Evolutionary conservation across 2,329 filamentous ascomycete species (phyloP), one percentile per base, ranked within the genome.

Genomic region (Helicocarpus griseus): DNA sequence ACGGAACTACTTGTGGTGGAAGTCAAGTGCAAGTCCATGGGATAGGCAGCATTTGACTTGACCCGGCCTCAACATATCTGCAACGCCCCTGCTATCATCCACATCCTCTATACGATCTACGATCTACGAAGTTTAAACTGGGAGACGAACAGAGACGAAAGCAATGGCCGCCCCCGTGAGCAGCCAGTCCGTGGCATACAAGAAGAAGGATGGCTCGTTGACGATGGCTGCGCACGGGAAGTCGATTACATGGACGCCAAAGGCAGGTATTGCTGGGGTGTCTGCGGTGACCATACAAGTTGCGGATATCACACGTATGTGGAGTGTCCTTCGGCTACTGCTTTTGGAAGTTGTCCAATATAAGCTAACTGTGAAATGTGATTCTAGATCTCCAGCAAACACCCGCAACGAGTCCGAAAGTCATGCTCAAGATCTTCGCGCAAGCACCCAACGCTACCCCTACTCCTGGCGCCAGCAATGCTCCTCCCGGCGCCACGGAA

Each of bases 181-280:
- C 31, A 57, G 53, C 50, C 53, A 49, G 33, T 33, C 44, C 1
- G 83, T 86, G 49, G 76, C 83, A 53, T 97, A 93, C 78, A 97
- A 96, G 73, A 98, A 97, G 76, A 93, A 95, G 70, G 87, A 97
- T 75, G 93, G 93, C 66, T 80, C 81, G 54, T 74, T 98, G 62
- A 80, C 82, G 24, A 76, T 97, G 60, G 82, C 86, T 14, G 73
- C 78, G 52, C 88, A 95, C 68, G 77, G 81, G 62, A 80, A 80
- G 63, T 82, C 78, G 35, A 80, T 97, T 55, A 85, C 81, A 66
- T 98, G 91, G 91, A 87, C 82, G 29, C 86, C 89, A 8, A 76
- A 80, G 50, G 77, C 80, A 31, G 71, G 75, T 19, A 77, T 76
- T 50, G 17, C 82, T 2, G 75, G 82, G 49, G 78, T 86, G 3